Evolutionary conservation across 129 eudicot species (phyloP), one percentile per base, ranked within the genome.

Genomic region (Centella asiatica): DNA sequence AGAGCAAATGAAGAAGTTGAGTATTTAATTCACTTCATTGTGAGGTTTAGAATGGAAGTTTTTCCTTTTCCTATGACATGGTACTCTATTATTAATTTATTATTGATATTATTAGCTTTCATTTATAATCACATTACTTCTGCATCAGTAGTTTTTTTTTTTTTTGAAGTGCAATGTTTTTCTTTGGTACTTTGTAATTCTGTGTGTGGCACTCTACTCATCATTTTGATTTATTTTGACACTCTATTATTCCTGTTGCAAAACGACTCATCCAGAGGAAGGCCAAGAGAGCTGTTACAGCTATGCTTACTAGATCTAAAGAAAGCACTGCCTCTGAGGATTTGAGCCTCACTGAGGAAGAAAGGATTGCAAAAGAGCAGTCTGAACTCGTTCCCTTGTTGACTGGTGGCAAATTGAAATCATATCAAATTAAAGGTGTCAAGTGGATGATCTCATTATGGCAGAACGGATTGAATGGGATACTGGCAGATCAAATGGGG

Each of bases 401-500:
- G 84, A 93, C 99, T 67, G 99, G 99, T 69, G 99, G 99, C 51
- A 76, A 80, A 69, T 69, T 93, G 81, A 93, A 93, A 75, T n/a
- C 93, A 26, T 93, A 93, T 65, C 99, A 93, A 62, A 32, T 80
- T 42, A 93, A 93, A 85, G 99, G 99, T 44, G 96, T 93, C 26
- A 93, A 93, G 60, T 93, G 99, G 99, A 56, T 93, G 66, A 93
- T 93, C 32, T 93, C 96, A 26, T 70, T 93, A 26, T 93, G 99
- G 99, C 99, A 93, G 74, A 93, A 93, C 57, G 96, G 99, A 39
- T 76, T 93, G 23, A 93, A 93, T 45, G 99, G 99, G 31, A 93
- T 93, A 49, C 93, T 93, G 31, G 99, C 99, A 40, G 99, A 93
- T 75, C 99, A 93, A 63, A 93, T 93, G 96, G 99, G 99, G 19